Conservation (phyloP, 108 stramenopile species). For the Cyclostephanos tholiformis region DNA sequence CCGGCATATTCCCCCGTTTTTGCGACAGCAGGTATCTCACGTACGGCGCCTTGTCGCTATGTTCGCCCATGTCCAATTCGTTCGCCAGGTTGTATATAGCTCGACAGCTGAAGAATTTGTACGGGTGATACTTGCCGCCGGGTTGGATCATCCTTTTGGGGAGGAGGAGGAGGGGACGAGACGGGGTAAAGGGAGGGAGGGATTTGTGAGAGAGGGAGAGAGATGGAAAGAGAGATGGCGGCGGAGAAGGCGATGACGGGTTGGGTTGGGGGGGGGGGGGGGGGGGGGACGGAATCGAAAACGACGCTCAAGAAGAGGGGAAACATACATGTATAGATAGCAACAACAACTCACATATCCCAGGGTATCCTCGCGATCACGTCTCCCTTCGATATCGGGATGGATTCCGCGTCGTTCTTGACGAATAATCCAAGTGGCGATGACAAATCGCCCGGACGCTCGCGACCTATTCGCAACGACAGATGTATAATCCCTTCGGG, state of each 20-base stretch:
- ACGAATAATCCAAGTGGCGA: constrained; percentile 44
- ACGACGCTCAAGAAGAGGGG: too few relatives aligned
- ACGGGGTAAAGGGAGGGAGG: not conserved
- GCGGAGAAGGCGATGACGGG: too few relatives aligned
- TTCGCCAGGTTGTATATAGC: constrained; percentile 36
- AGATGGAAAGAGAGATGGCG: not conserved
- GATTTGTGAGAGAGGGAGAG: not conserved
- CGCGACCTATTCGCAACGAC: constrained; percentile 41
- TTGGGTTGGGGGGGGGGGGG: too few relatives aligned
- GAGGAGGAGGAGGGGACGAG: not conserved
- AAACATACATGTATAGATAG: too few relatives aligned
- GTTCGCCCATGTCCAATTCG: constrained; percentile 45
- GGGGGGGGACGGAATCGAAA: not conserved
- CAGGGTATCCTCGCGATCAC: constrained; percentile 45
- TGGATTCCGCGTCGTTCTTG: constrained; percentile 9
- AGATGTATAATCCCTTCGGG: constrained; percentile 41
- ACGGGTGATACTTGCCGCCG: constrained; percentile 20
- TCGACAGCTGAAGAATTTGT: constrained; percentile 34
- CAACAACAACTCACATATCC: constrained; percentile 19
- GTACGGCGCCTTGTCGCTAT: constrained; percentile 38
- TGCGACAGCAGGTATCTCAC: constrained; percentile 49
- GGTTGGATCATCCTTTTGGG: constrained; percentile 32
- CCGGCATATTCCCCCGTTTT: constrained; percentile 32
- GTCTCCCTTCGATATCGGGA: constrained; percentile 39
- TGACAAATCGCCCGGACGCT: constrained; percentile 36